Conservation (phyloP, 73 alveolate species). For the Paramecium tetraurelia region DNA sequence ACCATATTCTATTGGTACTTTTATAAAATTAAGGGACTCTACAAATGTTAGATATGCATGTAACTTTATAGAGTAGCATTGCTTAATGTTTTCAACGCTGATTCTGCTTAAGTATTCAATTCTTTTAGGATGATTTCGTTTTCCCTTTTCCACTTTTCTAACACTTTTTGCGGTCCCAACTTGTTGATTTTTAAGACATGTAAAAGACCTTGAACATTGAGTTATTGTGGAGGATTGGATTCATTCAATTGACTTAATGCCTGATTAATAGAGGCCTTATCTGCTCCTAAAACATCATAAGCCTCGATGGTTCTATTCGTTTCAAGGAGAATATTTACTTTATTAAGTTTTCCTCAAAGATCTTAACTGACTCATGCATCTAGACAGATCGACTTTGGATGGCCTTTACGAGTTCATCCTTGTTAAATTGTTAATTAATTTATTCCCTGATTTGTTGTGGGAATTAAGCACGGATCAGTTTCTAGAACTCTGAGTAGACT, state of each 20-base stretch:
- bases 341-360: neutral
- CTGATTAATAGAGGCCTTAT: neutral
- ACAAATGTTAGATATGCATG: neutral
- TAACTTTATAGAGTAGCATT: neutral
- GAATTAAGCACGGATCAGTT: neutral
- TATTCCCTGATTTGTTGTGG: neutral
- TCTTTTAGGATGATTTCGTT: constrained; percentile 13
- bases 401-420: neutral
- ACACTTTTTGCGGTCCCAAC: constrained; percentile 7
- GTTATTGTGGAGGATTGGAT: neutral
- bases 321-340: neutral
- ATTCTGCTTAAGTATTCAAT: constrained; percentile 6
- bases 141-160: constrained; percentile 20
- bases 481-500: neutral
- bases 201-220: neutral
- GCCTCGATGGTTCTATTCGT: constrained; percentile 4
- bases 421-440: neutral
- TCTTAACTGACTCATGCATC: neutral
- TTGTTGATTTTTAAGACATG: neutral
- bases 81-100: neutral
- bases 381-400: neutral
- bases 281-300: constrained; percentile 39
- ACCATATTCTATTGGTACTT: neutral
- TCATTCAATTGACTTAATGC: neutral
- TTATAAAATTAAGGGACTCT: constrained; percentile 18